These are phyloP conservation scores for Lathyrus sativus DNA, from an alignment of 306 rosid genomes.

Conservation along the genomic window DNA sequence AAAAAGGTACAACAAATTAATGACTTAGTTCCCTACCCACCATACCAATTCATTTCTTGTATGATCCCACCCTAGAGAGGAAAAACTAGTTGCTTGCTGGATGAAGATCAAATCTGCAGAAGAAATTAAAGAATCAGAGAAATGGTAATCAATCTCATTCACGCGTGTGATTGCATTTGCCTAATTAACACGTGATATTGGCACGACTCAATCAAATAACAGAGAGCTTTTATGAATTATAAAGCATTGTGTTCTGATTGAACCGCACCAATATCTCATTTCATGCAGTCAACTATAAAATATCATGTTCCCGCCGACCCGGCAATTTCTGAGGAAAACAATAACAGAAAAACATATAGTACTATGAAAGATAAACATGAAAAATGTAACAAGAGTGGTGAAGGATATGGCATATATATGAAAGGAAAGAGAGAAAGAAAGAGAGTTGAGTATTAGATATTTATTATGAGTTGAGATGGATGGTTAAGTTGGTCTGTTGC, in stretches of 20 bases:
- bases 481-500: slow-evolving; percentile 40
- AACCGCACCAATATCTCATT: slow-evolving; percentile 73
- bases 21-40: slow-evolving; percentile 33
- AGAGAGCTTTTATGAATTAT: slow-evolving; percentile 46
- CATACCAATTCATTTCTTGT: slow-evolving; percentile 31
- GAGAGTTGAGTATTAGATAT: slow-evolving; percentile 25
- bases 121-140: slow-evolving; percentile 23
- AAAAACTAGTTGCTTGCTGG: slow-evolving; percentile 6
- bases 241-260: slow-evolving; percentile 58
- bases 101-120: slow-evolving; percentile 32
- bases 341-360: slow-evolving; percentile 20
- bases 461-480: slow-evolving; percentile 35
- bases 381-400: slow-evolving; percentile 18
- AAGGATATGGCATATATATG: slow-evolving; percentile 23
- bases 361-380: slow-evolving; percentile 16
- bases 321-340: slow-evolving; percentile 5
- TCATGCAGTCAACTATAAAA: neutral
- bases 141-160: slow-evolving; percentile 9
- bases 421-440: slow-evolving; percentile 29
- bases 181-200: slow-evolving; percentile 59
- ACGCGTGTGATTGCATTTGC: neutral
- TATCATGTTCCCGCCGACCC: slow-evolving; percentile 31
- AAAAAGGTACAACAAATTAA: slow-evolving; percentile 17
- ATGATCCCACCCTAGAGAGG: neutral
- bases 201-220: slow-evolving; percentile 86